Evolutionary conservation across 768 basidiomycete species (phyloP).

Genomic region (Gyrodon lividus): DNA sequence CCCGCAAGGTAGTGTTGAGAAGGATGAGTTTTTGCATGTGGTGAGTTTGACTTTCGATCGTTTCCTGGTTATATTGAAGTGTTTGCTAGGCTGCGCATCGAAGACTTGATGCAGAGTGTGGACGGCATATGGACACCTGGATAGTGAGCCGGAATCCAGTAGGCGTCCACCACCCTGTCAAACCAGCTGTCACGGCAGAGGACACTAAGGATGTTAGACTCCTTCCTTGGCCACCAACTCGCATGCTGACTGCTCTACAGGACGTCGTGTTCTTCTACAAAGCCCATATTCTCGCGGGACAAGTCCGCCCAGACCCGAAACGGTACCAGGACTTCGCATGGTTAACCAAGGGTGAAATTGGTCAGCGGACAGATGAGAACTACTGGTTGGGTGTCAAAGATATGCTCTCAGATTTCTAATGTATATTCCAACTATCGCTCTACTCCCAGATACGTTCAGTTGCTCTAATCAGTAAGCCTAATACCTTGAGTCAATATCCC

Average conservation of each 20-base stretch:
- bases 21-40: conserved; percentile 75
- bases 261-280: conserved; percentile 87
- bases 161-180: conserved; percentile 64
- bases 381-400: conserved; percentile 82
- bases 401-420: conserved; percentile 66
- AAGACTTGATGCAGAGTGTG: conserved; percentile 69
- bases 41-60: conserved; percentile 38
- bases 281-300: conserved; percentile 88
- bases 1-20: conserved; percentile 63
- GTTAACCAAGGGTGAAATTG: conserved; percentile 91
- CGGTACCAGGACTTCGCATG: conserved; percentile 79
- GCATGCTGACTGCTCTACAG: conserved; percentile 39
- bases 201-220: conserved; percentile 38
- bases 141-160: conserved; percentile 88
- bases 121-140: conserved; percentile 89
- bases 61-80: neutral
- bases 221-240: neutral
- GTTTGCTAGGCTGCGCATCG: conserved; percentile 65
- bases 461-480: neutral
- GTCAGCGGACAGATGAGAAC: conserved; percentile 56
- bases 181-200: conserved; percentile 26
- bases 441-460: neutral
- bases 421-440: conserved; percentile 7
- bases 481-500: too few species aligned
- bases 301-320: conserved; percentile 59